Conservation (phyloP, 2,329 filamentous ascomycete genomes). For the Clonostachys rosea region DNA sequence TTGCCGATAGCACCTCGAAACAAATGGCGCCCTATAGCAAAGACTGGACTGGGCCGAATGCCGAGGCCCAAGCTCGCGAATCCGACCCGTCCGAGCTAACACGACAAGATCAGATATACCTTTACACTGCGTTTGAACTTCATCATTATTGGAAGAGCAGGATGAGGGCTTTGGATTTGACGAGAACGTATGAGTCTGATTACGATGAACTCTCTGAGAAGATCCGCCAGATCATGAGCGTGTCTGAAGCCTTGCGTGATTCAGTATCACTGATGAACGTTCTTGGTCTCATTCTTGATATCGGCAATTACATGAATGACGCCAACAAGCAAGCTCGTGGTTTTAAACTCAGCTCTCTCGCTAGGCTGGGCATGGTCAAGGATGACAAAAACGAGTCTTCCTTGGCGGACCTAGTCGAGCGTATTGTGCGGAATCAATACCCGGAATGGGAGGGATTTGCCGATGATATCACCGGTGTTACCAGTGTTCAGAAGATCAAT, state of each 20-base stretch:
- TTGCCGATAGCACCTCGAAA: constrained; percentile 87
- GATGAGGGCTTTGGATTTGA: constrained; percentile 86
- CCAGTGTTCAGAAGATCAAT: constrained; percentile 83
- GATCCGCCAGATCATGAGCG: constrained; percentile 77
- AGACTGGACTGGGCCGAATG: constrained; percentile 90
- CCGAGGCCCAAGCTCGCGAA: constrained; percentile 72
- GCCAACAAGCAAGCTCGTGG: constrained; percentile 96
- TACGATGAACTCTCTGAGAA: constrained; percentile 89
- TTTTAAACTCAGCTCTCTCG: constrained; percentile 95
- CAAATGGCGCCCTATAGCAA: constrained; percentile 92
- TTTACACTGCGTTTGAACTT: constrained; percentile 88
- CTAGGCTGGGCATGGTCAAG: constrained; percentile 93
- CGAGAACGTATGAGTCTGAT: constrained; percentile 76
- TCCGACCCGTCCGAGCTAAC: constrained; percentile 85
- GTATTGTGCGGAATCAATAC: constrained; percentile 94
- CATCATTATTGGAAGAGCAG: constrained; percentile 98
- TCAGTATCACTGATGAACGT: constrained; percentile 95
- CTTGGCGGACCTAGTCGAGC: constrained; percentile 91
- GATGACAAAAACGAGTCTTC: constrained; percentile 98
- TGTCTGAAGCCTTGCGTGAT: constrained; percentile 85
- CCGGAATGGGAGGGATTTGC: constrained; percentile 90
- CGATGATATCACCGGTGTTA: constrained; percentile 77
- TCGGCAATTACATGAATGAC: constrained; percentile 99
- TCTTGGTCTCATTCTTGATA: constrained; percentile 90
- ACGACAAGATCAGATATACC: constrained; percentile 90